Evolutionary conservation across 2,329 filamentous ascomycete genomes (phyloP).

Genomic region (Xylariaceae sp.): DNA sequence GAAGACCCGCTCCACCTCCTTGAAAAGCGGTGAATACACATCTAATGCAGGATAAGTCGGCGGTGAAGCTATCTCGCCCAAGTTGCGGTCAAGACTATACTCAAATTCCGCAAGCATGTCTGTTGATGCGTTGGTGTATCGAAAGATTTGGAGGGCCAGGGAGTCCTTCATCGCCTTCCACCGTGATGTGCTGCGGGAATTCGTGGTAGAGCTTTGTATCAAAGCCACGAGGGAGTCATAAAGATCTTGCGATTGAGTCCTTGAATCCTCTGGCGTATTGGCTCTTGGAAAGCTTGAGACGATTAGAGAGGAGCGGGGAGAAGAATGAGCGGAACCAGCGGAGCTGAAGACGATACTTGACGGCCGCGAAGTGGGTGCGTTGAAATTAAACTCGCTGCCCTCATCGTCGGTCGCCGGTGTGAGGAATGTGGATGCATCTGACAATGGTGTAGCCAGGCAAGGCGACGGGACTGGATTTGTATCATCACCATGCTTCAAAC

Average conservation of each 20-base stretch:
- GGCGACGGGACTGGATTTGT: constrained; percentile 34
- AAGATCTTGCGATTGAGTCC: constrained; percentile 54
- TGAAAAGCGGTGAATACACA: constrained; percentile 52
- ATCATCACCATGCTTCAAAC: constrained; percentile 48
- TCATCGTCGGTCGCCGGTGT: constrained; percentile 38
- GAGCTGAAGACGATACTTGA: constrained; percentile 60
- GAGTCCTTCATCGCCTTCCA: constrained; percentile 61
- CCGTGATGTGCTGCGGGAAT: constrained; percentile 51
- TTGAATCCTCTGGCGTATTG: constrained; percentile 48
- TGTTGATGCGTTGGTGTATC: constrained; percentile 59
- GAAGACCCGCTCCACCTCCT: constrained; percentile 57
- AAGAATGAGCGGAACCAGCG: constrained; percentile 56
- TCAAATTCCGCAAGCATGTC: constrained; percentile 58
- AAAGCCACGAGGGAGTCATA: constrained; percentile 62
- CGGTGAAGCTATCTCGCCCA: constrained; percentile 45
- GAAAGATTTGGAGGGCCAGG: constrained; percentile 65
- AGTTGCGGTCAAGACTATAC: constrained; percentile 53
- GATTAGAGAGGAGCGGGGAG: constrained; percentile 56
- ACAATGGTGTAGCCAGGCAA: constrained; percentile 36
- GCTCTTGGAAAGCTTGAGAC: constrained; percentile 48
- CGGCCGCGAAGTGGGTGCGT: constrained; percentile 55
- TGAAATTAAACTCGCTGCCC: constrained; percentile 56
- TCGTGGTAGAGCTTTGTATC: constrained; percentile 57
- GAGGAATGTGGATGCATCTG: constrained; percentile 38
- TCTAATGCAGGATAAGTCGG: background rate